Conservation (phyloP, 192 early-diverging fungal species). For the Entophlyctis helioformis region DNA sequence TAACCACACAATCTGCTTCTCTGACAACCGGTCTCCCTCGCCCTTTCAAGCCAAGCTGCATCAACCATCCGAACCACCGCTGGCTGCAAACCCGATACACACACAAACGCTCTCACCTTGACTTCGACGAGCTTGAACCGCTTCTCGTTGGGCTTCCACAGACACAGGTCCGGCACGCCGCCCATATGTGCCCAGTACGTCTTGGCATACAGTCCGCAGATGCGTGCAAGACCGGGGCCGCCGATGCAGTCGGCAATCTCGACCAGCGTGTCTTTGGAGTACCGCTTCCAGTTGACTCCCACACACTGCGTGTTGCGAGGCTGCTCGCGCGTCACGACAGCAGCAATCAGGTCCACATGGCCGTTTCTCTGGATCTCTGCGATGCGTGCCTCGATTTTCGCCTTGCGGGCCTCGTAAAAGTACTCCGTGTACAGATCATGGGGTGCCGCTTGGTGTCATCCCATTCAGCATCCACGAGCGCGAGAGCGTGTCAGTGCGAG, state of each 20-base stretch:
- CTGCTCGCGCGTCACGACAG: constrained; percentile 3
- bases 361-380: constrained; percentile 6
- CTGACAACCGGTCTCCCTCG: constrained; percentile 20
- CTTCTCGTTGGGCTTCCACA: constrained; percentile 14
- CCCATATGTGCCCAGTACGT: constrained; percentile 22
- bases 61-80: background rate
- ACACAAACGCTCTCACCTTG: constrained; percentile 4
- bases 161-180: constrained; percentile 30
- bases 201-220: constrained; percentile 18
- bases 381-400: constrained; percentile 13
- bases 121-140: constrained; percentile 28
- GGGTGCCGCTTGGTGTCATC: constrained; percentile 7
- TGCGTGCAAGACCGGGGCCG: constrained; percentile 9
- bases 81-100: too few species aligned
- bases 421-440: constrained; percentile 28
- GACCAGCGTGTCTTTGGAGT: constrained; percentile 11
- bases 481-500: background rate
- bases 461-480: background rate
- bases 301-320: too few species aligned
- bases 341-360: constrained; percentile 1
- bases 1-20: constrained; percentile 26
- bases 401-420: constrained; percentile 14
- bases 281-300: constrained; percentile 25
- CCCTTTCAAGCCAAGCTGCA: constrained; percentile 1
- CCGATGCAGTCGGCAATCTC: constrained; percentile 24